phyloP scores from a whole-genome alignment of 495 filamentous ascomycete species.

The Parachaetomium inaequale region DNA sequence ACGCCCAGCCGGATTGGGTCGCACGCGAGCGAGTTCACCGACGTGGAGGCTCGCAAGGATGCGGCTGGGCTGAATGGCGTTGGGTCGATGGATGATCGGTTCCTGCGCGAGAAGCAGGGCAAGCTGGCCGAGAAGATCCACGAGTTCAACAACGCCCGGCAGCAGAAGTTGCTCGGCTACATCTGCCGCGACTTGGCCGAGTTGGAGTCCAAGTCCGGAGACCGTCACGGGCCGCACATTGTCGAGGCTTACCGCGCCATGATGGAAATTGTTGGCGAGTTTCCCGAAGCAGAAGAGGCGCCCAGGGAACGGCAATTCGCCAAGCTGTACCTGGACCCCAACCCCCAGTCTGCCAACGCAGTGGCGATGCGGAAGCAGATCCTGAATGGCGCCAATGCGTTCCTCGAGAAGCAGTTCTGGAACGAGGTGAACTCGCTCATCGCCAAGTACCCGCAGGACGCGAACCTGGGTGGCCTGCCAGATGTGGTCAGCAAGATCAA shows the following conservation, averaged over 20 bases:
- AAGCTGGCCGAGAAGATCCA: conserved; percentile 73
- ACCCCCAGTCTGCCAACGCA: conserved; percentile 55
- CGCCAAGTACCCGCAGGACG: conserved; percentile 77
- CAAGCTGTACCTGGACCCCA: conserved; percentile 66
- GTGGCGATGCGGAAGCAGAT: conserved; percentile 68
- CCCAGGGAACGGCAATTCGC: conserved; percentile 75
- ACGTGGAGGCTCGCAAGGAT: conserved; percentile 57
- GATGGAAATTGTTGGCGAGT: conserved; percentile 67
- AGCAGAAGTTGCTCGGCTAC: conserved; percentile 61
- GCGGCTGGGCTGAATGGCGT: conserved; percentile 34
- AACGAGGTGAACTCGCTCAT: conserved; percentile 69
- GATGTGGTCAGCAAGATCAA: conserved; percentile 84
- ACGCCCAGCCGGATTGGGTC: conserved; percentile 58
- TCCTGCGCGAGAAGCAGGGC: conserved; percentile 73
- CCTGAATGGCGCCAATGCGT: conserved; percentile 68
- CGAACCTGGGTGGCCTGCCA: conserved; percentile 83
- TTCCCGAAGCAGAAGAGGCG: conserved; percentile 51
- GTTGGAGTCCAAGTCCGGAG: conserved; percentile 63
- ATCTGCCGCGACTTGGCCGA: conserved; percentile 67
- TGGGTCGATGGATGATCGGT: conserved; percentile 62
- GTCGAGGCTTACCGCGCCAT: conserved; percentile 75
- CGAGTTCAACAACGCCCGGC: conserved; percentile 65
- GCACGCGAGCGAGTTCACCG: conserved; percentile 60
- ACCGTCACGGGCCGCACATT: conserved; percentile 63
- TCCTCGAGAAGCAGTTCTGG: conserved; percentile 71